Evolutionary conservation across 192 early-diverging fungal species (phyloP).

Genomic region (Entomortierella beljakovae): DNA sequence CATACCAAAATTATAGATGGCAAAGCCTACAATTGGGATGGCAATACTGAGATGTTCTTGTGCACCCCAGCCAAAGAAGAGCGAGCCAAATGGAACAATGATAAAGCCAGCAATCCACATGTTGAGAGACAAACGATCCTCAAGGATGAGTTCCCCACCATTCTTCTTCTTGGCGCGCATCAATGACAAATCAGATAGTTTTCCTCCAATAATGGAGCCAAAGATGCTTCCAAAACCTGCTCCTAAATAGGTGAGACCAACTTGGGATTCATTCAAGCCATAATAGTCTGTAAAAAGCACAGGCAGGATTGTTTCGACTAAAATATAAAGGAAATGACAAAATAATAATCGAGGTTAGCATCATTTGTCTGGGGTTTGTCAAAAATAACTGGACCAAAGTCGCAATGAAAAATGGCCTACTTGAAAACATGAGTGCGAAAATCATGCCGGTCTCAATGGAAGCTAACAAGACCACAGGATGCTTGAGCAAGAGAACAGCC

Average conservation of each 20-base stretch:
- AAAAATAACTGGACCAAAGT: not conserved
- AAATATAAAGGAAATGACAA: not conserved
- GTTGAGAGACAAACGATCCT: slow-evolving; percentile 57
- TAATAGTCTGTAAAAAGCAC: slow-evolving; percentile 27
- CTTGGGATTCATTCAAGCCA: slow-evolving; percentile 16
- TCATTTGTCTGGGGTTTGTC: not conserved
- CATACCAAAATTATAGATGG: slow-evolving; percentile 60
- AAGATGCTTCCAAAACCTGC: slow-evolving; percentile 57
- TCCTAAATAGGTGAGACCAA: slow-evolving; percentile 50
- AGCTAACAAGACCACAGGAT: slow-evolving; percentile 53
- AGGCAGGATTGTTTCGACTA: slow-evolving; percentile 42
- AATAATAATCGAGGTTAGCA: not conserved
- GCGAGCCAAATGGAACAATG: slow-evolving; percentile 55
- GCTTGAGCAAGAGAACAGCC: slow-evolving; percentile 47
- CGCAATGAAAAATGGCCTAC: slow-evolving; percentile 6
- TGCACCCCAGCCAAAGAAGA: slow-evolving; percentile 61
- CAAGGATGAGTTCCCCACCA: slow-evolving; percentile 44
- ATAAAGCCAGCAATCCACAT: slow-evolving; percentile 57
- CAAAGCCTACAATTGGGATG: slow-evolving; percentile 57
- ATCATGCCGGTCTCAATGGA: slow-evolving; percentile 53
- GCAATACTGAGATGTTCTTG: slow-evolving; percentile 49
- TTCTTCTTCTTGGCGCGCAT: slow-evolving; percentile 37
- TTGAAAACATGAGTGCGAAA: slow-evolving; percentile 65
- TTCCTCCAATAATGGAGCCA: slow-evolving; percentile 53
- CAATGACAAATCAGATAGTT: slow-evolving; percentile 54